Evolutionary conservation across 495 filamentous ascomycete species (phyloP).

Genomic region (Penicillium lagena): DNA sequence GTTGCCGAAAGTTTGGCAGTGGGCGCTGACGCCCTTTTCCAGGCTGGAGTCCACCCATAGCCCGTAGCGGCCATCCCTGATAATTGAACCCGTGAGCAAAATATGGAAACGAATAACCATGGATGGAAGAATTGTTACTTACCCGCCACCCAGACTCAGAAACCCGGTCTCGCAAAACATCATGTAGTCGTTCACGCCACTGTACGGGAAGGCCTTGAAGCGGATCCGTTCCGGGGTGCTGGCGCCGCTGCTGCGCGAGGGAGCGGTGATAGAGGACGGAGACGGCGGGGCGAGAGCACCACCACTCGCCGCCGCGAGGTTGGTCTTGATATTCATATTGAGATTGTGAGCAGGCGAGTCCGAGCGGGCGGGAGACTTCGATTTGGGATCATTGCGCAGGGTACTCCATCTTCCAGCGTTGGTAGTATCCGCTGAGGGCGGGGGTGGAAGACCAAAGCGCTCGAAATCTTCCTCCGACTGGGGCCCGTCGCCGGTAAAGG

Average conservation of each 20-base stretch:
- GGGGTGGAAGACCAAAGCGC: constrained; percentile 52
- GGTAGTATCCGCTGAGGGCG: constrained; percentile 68
- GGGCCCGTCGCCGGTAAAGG: constrained; percentile 27
- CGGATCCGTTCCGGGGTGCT: constrained; percentile 61
- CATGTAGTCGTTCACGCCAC: constrained; percentile 92
- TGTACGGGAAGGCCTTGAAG: constrained; percentile 97
- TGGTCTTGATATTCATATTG: constrained; percentile 23
- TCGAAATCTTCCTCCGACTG: constrained; percentile 33
- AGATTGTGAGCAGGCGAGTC: constrained; percentile 18
- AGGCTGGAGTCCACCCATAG: constrained; percentile 89
- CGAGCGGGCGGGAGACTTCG: neutral
- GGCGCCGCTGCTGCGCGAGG: constrained; percentile 28
- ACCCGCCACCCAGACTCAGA: constrained; percentile 79
- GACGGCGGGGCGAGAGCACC: constrained; percentile 21
- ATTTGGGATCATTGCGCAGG: constrained; percentile 30
- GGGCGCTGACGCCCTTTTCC: constrained; percentile 73
- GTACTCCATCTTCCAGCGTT: constrained; percentile 69
- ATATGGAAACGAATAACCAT: neutral
- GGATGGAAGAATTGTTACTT: constrained; percentile 14
- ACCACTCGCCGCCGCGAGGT: constrained; percentile 22
- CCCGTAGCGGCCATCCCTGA: constrained; percentile 80
- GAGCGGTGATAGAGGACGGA: constrained; percentile 16
- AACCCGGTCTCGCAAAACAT: constrained; percentile 88
- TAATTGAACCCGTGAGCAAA: constrained; percentile 3
- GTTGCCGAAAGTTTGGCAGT: constrained; percentile 89